A percentile compares a stretch with the other conserved stretches of the same genome.
These are phyloP conservation scores for Globisporangium uncinulatum DNA, from an alignment of 352 stramenopile species.

Conservation along the genomic window DNA sequence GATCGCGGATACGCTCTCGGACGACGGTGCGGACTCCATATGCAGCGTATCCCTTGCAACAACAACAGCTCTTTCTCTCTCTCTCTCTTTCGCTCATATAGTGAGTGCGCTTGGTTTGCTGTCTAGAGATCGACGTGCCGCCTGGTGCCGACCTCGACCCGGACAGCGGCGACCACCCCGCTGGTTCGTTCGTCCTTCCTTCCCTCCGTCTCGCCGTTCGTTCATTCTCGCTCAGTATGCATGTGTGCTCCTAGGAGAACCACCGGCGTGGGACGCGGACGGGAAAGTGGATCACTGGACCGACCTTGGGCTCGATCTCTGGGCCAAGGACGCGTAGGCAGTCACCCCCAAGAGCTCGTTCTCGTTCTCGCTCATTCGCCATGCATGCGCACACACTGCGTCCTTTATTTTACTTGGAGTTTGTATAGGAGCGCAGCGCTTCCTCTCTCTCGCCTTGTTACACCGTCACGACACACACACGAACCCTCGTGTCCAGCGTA, in stretches of 20 bases:
- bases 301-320: slow-evolving; percentile 68
- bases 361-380: too few species aligned
- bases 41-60: too few species aligned
- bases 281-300: slow-evolving; percentile 74
- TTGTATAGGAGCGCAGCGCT: too few species aligned
- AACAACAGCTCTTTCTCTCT: neutral
- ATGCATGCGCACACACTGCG: too few species aligned
- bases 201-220: too few species aligned
- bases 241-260: slow-evolving; percentile 32
- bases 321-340: slow-evolving; percentile 29
- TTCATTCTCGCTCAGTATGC: neutral
- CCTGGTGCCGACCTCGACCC: slow-evolving; percentile 43
- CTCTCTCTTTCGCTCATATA: neutral
- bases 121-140: slow-evolving; percentile 67
- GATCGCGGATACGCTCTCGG: slow-evolving; percentile 73
- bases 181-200: slow-evolving; percentile 18
- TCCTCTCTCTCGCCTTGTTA: too few species aligned
- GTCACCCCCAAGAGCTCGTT: neutral
- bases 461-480: too few species aligned
- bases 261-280: slow-evolving; percentile 38
- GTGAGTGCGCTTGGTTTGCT: neutral
- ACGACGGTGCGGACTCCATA: slow-evolving; percentile 43
- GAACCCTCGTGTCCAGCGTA: too few species aligned
- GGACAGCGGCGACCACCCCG: slow-evolving; percentile 46
- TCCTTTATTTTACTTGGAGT: too few species aligned